These are phyloP conservation scores for Colletotrichum sp. DNA, from an alignment of 2,329 filamentous ascomycete species.

Conservation along the genomic window DNA sequence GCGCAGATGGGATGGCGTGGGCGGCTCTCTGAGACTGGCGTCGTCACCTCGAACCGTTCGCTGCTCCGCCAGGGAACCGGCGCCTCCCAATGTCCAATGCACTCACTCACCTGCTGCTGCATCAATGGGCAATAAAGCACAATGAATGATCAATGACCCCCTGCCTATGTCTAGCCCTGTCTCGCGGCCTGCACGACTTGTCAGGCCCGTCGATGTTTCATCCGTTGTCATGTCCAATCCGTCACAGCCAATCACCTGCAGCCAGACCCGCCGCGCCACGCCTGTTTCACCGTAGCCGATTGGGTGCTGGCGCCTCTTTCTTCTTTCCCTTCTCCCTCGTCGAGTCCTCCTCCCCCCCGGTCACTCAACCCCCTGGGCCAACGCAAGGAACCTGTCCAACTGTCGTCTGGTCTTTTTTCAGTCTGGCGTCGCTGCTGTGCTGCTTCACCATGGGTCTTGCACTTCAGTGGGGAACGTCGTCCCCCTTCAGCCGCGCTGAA, in stretches of 20 bases:
- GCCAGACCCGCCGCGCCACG: not conserved
- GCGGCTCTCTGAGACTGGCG: not conserved
- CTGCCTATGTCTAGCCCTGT: not conserved
- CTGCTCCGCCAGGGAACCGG: not conserved
- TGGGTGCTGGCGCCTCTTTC: not conserved
- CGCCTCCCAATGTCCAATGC: not conserved
- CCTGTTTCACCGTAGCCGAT: conserved; percentile 15
- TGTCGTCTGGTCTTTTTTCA: not conserved
- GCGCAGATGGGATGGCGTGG: not conserved
- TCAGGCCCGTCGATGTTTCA: conserved; percentile 17
- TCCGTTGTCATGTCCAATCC: not conserved
- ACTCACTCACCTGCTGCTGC: not conserved
- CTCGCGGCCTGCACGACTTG: conserved; percentile 17
- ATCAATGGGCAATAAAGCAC: not conserved
- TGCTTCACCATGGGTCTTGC: not conserved
- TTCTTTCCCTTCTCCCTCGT: not conserved
- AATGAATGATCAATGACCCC: not conserved
- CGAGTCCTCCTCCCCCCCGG: not conserved
- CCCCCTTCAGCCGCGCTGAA: not conserved
- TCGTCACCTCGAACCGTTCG: conserved; percentile 1
- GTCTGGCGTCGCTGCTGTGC: not conserved
- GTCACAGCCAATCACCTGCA: not conserved
- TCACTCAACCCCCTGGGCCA: not conserved
- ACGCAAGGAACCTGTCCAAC: not conserved
- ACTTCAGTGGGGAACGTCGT: not conserved